Percentiles rank a stretch among this genome's conserved stretches.
Evolutionary conservation across 371 early-diverging fungal genomes (phyloP).

Genomic region (Mucor irregularis): DNA sequence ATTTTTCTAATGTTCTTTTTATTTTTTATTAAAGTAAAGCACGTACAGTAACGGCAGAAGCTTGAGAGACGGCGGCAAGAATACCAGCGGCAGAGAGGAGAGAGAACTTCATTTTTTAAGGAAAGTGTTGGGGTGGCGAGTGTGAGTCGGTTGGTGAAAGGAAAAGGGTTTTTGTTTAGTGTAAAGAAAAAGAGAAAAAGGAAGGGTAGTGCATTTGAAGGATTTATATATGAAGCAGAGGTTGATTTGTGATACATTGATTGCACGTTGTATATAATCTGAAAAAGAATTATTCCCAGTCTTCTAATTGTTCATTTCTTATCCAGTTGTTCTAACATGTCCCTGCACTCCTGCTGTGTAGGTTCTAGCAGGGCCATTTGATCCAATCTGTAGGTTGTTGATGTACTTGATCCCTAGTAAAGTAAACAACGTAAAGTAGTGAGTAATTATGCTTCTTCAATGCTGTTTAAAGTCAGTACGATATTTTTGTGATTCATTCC

Average conservation of each 20-base stretch:
- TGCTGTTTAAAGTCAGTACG: no score
- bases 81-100: conserved; percentile 22
- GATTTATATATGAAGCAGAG: conserved; percentile 4
- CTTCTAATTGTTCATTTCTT: conserved; percentile 15
- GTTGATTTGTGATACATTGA: conserved; percentile 32
- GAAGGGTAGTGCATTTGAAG: background rate
- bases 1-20: background rate
- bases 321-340: conserved; percentile 16
- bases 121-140: conserved; percentile 8
- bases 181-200: conserved; percentile 9
- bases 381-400: conserved; percentile 19
- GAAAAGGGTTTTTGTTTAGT: background rate
- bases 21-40: background rate
- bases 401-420: conserved; percentile 18
- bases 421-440: background rate
- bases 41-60: conserved; percentile 28
- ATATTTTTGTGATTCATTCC: background rate
- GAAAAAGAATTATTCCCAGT: conserved; percentile 13
- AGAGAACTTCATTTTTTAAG: conserved; percentile 28
- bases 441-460: no score
- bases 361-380: conserved; percentile 19
- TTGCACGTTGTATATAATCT: conserved; percentile 22
- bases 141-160: background rate
- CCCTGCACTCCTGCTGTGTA: conserved; percentile 24
- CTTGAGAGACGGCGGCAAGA: conserved; percentile 26